Evolutionary conservation across 176 grass and related monocot species (phyloP), one percentile per base, ranked within the genome.

Genomic region (Juncus effusus): DNA sequence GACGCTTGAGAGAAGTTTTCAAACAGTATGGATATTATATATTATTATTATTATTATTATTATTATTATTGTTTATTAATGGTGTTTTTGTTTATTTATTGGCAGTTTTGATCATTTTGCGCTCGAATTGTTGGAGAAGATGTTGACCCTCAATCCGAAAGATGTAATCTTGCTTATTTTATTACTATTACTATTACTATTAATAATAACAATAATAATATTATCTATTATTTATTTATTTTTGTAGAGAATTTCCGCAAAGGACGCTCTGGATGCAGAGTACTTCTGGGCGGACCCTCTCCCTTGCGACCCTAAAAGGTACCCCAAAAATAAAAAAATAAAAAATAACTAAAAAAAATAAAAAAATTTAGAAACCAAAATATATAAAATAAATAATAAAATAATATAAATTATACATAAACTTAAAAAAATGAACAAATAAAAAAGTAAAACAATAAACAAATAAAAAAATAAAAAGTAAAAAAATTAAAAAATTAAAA

Each of bases 251-350:
- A 92, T 97, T 56, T 83, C 87, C 72, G 88, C 88, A 0, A 97
- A 89, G 78, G 85, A 97, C 51, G 93, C 93, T 61, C 85, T 97
- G 60, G 93, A 97, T 77, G 88, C 88, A n/a, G 88, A 97, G 16
- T 97, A 97, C 74, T 97, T 97, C 61, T 97, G 87, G 93, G 91
- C 84, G 10, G 93, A 96, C 62, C 93, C 85, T 3, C 72, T 91
- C 60, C 93, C 93, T 16, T 96, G 93, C 68, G 93, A 96, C 40
- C 85, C 93, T 0, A 92, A 96, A 82, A 96, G 93, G 87, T 90
- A 13, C 19, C 19, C 19, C 19, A 28, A 28, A 28, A 28, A 28
- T 51, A 5, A 51, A 6, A 51, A 51, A 51, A 51, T 51, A 6
- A 51, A 5, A 5, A 16, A 12, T 65, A 40, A 39, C 41, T 40